These are phyloP conservation scores for Sindora glabra DNA, from an alignment of 306 rosid species.

Conservation along the genomic window DNA sequence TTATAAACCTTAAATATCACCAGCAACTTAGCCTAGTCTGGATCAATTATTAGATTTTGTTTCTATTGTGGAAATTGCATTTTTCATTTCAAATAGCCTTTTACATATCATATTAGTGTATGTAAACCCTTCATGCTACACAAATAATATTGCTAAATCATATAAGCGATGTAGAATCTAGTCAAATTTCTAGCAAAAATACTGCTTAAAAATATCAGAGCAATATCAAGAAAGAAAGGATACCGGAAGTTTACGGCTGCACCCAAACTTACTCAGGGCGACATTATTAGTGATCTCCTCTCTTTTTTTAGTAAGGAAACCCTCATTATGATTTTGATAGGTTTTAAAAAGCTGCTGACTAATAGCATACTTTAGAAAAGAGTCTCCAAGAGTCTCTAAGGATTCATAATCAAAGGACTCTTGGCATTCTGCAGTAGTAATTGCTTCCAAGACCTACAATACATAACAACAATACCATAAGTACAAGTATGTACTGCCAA, in stretches of 20 bases:
- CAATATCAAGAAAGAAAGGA: background rate
- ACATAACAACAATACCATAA: background rate
- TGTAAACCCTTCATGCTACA: too few relatives aligned
- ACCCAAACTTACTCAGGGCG: constrained; percentile 32
- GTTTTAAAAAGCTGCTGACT: constrained; percentile 51
- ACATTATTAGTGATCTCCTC: constrained; percentile 32
- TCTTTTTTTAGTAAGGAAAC: constrained; percentile 36
- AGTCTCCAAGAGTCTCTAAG: constrained; percentile 72
- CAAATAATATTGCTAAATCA: background rate
- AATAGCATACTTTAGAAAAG: constrained; percentile 56
- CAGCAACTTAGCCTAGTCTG: background rate
- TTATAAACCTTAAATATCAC: background rate
- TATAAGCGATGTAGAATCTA: background rate
- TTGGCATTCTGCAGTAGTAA: constrained; percentile 49
- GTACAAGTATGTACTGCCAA: background rate
- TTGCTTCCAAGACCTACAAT: constrained; percentile 59
- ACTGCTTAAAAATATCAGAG: background rate
- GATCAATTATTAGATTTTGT: too few relatives aligned
- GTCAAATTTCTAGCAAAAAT: background rate
- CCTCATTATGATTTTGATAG: constrained; percentile 33
- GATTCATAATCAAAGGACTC: constrained; percentile 47
- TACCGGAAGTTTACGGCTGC: constrained; percentile 43
- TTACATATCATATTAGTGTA: too few relatives aligned
- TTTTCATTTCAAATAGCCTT: too few relatives aligned
- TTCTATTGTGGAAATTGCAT: too few relatives aligned